Base-by-base conservation (phyloP, 2,329 filamentous ascomycete species). In the Allantophomopsis lycopodina region DNA sequence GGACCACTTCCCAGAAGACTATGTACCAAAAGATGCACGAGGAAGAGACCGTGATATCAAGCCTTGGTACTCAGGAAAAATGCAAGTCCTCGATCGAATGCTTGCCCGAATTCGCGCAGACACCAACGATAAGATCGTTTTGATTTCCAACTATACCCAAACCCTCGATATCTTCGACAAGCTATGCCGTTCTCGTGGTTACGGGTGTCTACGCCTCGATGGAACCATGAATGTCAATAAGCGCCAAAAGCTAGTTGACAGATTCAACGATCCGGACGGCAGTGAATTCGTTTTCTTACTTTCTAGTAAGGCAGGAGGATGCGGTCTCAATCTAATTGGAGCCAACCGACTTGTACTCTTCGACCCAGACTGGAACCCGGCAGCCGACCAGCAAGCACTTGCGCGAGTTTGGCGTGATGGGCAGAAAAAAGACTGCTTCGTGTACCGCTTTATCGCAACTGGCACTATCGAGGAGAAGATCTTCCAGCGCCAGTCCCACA, bases 391-490 rank as follows among this genome's bases (percentile, higher is more conserved):
- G 59, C 91, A 98, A 63, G 91, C 91, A 4, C 72, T 98, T 21
- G 91, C 91, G 30, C 83, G 91, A 66, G 91, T 98, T 15, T 98
- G 91, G 91, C 84, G 91, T 68, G 91, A 98, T 52, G 91, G 91
- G 0, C 91, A 98, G 60, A 96, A 93, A 70, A 98, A 98, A 57
- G 91, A 98, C 55, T 98, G 91, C 55, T 98, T 98, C 52, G 91
- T 98, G 13, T 98, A 98, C 60, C 83, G 91, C n/a, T 98, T 98
- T 63, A 98, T 98, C 52, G 84, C 88, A 0, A 96, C 93, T 0
- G 91, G 91, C 4, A 95, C 88, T 0, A 98, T 98, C 45, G 91
- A 98, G 56, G 91, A 98, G 61, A 98, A 98, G 64, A 95, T 98
- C 50, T 98, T 98, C 64, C 91, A 98, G 60, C 81, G 93, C 8